These are phyloP conservation scores for Botryosphaeria agaves DNA, from an alignment of 2,329 filamentous ascomycete species.

Conservation along the genomic window DNA sequence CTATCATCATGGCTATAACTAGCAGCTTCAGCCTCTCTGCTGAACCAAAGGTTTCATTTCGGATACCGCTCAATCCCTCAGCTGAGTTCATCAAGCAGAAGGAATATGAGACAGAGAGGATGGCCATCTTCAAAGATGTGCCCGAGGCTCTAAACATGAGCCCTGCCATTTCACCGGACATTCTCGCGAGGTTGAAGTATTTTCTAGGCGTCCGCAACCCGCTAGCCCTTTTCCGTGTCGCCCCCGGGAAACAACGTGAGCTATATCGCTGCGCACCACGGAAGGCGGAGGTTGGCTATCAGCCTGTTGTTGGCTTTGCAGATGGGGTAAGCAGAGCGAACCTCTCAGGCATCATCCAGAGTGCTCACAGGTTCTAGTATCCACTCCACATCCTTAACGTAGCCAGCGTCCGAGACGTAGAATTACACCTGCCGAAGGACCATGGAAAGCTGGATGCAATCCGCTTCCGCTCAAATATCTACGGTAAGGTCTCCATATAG, in stretches of 20 bases:
- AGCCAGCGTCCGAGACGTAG: conserved; percentile 43
- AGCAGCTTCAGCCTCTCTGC: conserved; percentile 3
- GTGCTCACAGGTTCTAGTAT: conserved; percentile 31
- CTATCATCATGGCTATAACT: conserved; percentile 16
- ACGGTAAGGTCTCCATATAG: conserved; percentile 26
- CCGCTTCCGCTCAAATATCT: conserved; percentile 57
- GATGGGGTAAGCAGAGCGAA: conserved; percentile 41
- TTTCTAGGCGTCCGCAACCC: conserved; percentile 51
- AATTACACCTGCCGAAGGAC: conserved; percentile 36
- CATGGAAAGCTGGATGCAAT: conserved; percentile 38
- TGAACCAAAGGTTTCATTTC: conserved; percentile 41
- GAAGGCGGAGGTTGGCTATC: conserved; percentile 41
- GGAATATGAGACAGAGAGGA: conserved; percentile 41
- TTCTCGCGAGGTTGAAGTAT: conserved; percentile 43
- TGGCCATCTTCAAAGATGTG: conserved; percentile 48
- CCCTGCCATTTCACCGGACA: conserved; percentile 28
- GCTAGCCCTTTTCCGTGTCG: conserved; percentile 51
- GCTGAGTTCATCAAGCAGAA: conserved; percentile 37
- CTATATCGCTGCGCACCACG: conserved; percentile 44
- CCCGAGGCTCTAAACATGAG: conserved; percentile 29
- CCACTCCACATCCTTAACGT: conserved; percentile 53
- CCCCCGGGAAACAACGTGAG: conserved; percentile 37
- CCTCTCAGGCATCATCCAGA: not conserved
- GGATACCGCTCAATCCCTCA: conserved; percentile 48
- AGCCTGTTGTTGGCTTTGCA: conserved; percentile 49